Evolutionary conservation across 208 protist genomes (phyloP).

Genomic region (Leishmania amazonensis): DNA sequence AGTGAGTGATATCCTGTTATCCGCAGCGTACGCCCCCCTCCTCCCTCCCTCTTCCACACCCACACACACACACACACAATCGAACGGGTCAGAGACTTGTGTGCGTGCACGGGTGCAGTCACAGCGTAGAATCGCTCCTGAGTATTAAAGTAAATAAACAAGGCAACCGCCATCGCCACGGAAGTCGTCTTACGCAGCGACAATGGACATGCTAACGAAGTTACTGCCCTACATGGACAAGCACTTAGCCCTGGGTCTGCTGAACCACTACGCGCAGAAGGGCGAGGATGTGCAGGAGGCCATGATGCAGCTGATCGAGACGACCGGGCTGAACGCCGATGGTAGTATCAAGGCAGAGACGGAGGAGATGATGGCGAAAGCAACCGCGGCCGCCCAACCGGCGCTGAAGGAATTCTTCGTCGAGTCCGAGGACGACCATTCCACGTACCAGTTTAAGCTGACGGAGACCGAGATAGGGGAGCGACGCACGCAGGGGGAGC

Average conservation of each 20-base stretch:
- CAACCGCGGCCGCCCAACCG: slow-evolving; percentile 54
- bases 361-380: slow-evolving; percentile 62
- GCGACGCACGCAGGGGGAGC: slow-evolving; percentile 71
- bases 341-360: slow-evolving; percentile 71
- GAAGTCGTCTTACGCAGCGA: slow-evolving; percentile 3
- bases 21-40: not conserved
- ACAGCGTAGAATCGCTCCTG: not conserved
- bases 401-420: slow-evolving; percentile 87
- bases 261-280: slow-evolving; percentile 75
- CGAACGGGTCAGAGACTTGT: not conserved
- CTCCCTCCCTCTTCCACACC: too few species aligned
- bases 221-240: slow-evolving; percentile 88
- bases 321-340: slow-evolving; percentile 71
- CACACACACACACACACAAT: not conserved
- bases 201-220: slow-evolving; percentile 73
- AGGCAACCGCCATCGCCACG: not conserved
- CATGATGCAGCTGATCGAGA: slow-evolving; percentile 60
- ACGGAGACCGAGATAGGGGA: slow-evolving; percentile 75
- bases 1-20: not conserved
- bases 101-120: not conserved
- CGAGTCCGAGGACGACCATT: slow-evolving; percentile 50
- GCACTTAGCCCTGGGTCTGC: slow-evolving; percentile 80
- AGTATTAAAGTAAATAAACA: not conserved
- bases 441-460: slow-evolving; percentile 83
- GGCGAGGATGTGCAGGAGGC: slow-evolving; percentile 76